A percentile compares a stretch with the other conserved stretches of the same genome.
Evolutionary conservation across 768 basidiomycete genomes (phyloP).

Genomic region (Hysterangium stoloniferum): DNA sequence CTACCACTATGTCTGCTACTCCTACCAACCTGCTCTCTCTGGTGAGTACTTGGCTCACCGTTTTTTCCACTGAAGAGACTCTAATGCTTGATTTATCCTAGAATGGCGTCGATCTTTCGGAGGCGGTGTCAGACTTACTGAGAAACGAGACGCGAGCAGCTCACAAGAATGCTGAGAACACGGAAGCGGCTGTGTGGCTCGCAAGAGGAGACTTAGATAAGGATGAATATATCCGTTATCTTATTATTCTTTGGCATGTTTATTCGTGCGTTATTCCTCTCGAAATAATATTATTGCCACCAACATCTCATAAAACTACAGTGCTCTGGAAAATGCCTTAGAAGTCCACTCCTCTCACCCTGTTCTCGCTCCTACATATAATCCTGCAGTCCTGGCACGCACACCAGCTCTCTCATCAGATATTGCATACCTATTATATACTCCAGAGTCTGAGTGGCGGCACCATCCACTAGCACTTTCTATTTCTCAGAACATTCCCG

Average conservation of each 20-base stretch:
- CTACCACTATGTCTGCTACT: too few relatives aligned
- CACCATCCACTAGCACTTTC: constrained; percentile 44
- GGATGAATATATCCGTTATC: constrained; percentile 60
- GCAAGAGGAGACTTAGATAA: constrained; percentile 50
- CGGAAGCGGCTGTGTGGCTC: constrained; percentile 48
- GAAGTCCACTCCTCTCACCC: constrained; percentile 55
- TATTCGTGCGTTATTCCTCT: constrained; percentile 50
- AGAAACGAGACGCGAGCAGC: constrained; percentile 34
- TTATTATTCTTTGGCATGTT: constrained; percentile 74
- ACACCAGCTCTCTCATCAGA: constrained; percentile 53
- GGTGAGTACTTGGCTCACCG: too few relatives aligned
- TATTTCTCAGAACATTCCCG: constrained; percentile 40
- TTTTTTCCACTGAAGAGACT: too few relatives aligned
- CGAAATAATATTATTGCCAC: background rate
- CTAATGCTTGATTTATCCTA: too few relatives aligned
- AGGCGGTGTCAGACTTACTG: constrained; percentile 31
- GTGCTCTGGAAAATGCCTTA: constrained; percentile 49
- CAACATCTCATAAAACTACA: constrained; percentile 21
- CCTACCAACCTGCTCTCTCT: too few relatives aligned
- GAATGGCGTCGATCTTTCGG: constrained; percentile 19
- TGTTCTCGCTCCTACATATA: constrained; percentile 59
- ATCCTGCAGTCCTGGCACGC: constrained; percentile 61
- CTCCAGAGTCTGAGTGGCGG: constrained; percentile 47
- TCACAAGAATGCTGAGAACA: constrained; percentile 52
- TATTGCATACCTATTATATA: constrained; percentile 52